Percentiles rank a stretch among this genome's conserved stretches.
These are phyloP conservation scores for Arthrinium puccinioides DNA, from an alignment of 2,329 filamentous ascomycete species.

Conservation along the genomic window DNA sequence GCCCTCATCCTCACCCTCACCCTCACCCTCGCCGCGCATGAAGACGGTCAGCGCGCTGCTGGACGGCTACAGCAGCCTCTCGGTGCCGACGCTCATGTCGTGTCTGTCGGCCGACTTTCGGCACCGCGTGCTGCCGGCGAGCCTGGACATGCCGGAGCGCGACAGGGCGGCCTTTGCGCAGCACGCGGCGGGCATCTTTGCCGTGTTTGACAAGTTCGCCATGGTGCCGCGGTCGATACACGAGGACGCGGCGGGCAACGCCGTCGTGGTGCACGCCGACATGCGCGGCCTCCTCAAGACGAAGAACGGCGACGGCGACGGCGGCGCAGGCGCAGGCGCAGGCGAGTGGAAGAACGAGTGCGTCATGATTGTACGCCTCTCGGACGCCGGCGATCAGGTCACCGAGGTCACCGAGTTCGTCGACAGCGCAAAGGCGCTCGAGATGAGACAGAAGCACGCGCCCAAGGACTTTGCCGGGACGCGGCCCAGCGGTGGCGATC, in stretches of 20 bases:
- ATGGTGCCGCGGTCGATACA: conserved; percentile 28
- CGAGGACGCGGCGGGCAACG: conserved; percentile 22
- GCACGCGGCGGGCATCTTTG: conserved; percentile 32
- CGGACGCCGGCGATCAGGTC: conserved; percentile 17
- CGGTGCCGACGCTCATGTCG: conserved; percentile 26
- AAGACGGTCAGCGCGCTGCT: conserved; percentile 19
- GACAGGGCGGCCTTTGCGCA: conserved; percentile 26
- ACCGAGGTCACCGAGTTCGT: conserved; percentile 30
- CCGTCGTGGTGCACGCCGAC: conserved; percentile 27
- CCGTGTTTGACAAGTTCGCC: conserved; percentile 30
- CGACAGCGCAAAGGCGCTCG: conserved; percentile 30
- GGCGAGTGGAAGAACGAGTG: conserved; percentile 23
- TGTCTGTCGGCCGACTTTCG: conserved; percentile 27
- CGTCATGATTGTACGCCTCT: conserved; percentile 22
- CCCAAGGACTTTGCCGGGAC: conserved; percentile 18
- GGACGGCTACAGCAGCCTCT: conserved; percentile 31
- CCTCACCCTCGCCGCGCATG: conserved; percentile 1
- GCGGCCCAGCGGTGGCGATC: no score
- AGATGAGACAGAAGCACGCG: conserved; percentile 23
- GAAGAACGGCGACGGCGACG: conserved; percentile 9
- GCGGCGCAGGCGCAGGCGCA: not conserved
- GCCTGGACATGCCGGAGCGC: conserved; percentile 28
- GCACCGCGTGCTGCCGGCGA: conserved; percentile 30
- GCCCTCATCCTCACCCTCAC: not conserved
- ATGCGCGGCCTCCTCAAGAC: conserved; percentile 24